Percentiles rank a stretch among this genome's conserved stretches.
These are phyloP conservation scores for Lactarius deliciosus DNA, from an alignment of 768 basidiomycete genomes.

Conservation along the genomic window DNA sequence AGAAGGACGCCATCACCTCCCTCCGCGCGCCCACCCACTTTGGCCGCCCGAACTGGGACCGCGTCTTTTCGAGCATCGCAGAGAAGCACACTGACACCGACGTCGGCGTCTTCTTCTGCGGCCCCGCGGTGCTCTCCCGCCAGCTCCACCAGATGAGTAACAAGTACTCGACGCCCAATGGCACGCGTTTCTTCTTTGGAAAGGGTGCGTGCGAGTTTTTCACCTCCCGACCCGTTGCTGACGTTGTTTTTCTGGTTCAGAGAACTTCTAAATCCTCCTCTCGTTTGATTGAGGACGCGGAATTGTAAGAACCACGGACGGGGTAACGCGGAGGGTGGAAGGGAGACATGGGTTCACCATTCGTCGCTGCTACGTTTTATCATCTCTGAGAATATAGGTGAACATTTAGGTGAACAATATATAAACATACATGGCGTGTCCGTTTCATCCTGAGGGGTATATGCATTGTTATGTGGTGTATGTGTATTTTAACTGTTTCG, in stretches of 20 bases:
- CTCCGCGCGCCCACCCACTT: slow-evolving; percentile 91
- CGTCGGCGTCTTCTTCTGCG: slow-evolving; percentile 93
- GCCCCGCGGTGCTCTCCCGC: slow-evolving; percentile 68
- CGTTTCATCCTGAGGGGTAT: background rate
- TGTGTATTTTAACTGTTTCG: background rate
- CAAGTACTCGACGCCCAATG: slow-evolving; percentile 76
- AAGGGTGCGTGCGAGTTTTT: slow-evolving; percentile 53
- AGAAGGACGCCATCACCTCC: slow-evolving; percentile 87
- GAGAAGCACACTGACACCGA: slow-evolving; percentile 88
- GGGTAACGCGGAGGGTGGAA: background rate
- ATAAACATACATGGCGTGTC: background rate
- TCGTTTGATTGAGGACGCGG: background rate
- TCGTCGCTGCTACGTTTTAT: background rate
- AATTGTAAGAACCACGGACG: background rate
- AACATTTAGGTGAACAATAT: background rate
- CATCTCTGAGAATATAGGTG: background rate
- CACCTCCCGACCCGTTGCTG: background rate
- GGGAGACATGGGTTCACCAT: background rate
- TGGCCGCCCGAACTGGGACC: slow-evolving; percentile 85
- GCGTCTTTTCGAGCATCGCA: slow-evolving; percentile 66
- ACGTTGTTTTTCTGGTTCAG: background rate
- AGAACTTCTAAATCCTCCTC: slow-evolving; percentile 11
- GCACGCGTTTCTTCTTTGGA: slow-evolving; percentile 88
- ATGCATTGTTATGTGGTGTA: background rate
- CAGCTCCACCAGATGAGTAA: slow-evolving; percentile 77